A percentile compares a stretch with the other conserved stretches of the same genome.
These are phyloP conservation scores for Mollisia scopiformis DNA, from an alignment of 2,329 filamentous ascomycete species.

Conservation along the genomic window DNA sequence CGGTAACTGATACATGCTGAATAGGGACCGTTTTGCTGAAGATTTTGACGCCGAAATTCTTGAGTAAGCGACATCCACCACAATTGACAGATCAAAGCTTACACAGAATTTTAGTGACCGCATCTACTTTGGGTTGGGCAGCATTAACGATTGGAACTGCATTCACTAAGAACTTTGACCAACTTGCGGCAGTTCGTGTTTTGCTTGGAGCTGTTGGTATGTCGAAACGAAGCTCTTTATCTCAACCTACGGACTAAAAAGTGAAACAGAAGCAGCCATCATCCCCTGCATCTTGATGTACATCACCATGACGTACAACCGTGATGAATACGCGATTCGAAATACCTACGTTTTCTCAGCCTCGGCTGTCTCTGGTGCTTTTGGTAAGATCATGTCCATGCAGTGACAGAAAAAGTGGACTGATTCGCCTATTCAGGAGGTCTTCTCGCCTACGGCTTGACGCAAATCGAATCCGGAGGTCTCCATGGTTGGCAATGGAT, in stretches of 20 bases:
- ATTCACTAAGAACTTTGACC: conserved; percentile 18
- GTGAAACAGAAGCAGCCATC: conserved; percentile 1
- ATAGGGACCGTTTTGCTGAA: conserved; percentile 4
- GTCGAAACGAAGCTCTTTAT: background rate
- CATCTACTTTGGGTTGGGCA: conserved; percentile 10
- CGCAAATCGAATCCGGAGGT: conserved; percentile 4
- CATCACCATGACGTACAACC: conserved; percentile 14
- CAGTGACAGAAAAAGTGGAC: background rate
- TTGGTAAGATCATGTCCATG: background rate
- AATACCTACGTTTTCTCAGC: conserved; percentile 8
- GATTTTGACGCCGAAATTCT: conserved; percentile 5
- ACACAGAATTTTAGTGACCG: background rate
- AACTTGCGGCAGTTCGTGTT: conserved; percentile 12
- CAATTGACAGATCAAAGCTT: background rate
- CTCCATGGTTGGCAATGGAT: conserved; percentile 9
- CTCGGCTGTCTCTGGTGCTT: conserved; percentile 8
- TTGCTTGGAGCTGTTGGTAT: conserved; percentile 12
- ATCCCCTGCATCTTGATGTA: conserved; percentile 12
- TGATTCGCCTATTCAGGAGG: background rate
- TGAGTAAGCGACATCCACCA: background rate
- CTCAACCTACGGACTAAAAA: background rate
- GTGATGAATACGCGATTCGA: conserved; percentile 7
- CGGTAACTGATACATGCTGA: background rate
- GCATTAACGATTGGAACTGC: conserved; percentile 20
- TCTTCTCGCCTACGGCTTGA: conserved; percentile 8